Evolutionary conservation across 2,329 filamentous ascomycete genomes (phyloP), one percentile per base, ranked within the genome.

Genomic region (Sporothrix pseudoabietina): DNA sequence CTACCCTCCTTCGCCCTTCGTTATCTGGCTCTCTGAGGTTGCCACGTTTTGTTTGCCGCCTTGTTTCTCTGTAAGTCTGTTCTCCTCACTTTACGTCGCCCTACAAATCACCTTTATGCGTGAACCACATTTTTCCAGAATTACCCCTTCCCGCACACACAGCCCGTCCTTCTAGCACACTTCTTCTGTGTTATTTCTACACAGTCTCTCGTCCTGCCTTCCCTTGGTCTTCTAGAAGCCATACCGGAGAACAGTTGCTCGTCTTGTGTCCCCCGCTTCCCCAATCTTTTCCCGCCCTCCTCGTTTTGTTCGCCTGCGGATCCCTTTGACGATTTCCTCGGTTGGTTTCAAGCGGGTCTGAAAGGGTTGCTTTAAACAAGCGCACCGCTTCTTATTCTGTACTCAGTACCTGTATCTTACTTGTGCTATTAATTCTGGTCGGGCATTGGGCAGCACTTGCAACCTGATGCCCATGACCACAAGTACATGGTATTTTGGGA

Each of bases 261-360:
- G 14, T 32, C 44, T 32, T 59, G 32, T 35, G 30, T 30, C 54
- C 54, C 35, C 52, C 49, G 49, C 35, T 22, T 54, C 4, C 41
- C 44, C 49, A 57, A 32, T 59, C 19, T 44, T 52, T 47, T 59
- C 35, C 35, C 59, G 39, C 35, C n/a, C 59, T 35, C 55, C 4
- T 44, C n/a, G 35, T 44, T 30, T 47, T 30, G 68, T 54, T 39
- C 32, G 30, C n/a, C 44, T 26, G 32, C 68, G n/a, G 49, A 57
- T 57, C 68, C n/a, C 68, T 54, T 30, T 44, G 35, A 59, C 30
- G n/a, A 44, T 49, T 55, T 26, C 44, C 19, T 69, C 10, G 39
- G 12, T 69, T 44, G 68, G 68, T 69, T 69, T 55, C 68, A 44
- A 69, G 44, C 65, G 22, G 65, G 65, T 54, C 65, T 39, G 44